Conservation (phyloP, 768 basidiomycete species). For the Xerocomellus dryophilus region DNA sequence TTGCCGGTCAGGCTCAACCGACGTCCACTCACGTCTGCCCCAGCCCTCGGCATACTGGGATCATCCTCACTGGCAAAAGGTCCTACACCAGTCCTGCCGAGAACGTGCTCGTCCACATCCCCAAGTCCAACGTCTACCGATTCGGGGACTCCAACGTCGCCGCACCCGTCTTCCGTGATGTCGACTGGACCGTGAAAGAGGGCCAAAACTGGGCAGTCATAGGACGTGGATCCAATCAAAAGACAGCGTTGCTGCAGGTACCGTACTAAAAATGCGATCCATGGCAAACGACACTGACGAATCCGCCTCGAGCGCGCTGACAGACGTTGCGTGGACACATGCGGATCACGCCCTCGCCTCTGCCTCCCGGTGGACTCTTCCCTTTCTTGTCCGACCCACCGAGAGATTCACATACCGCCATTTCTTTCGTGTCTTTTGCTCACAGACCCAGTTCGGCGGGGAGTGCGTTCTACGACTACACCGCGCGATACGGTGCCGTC, state of each 20-base stretch:
- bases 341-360: constrained; percentile 60
- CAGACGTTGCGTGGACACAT: constrained; percentile 73
- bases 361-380: constrained; percentile 68
- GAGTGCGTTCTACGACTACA: constrained; percentile 87
- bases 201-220: constrained; percentile 76
- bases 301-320: background rate
- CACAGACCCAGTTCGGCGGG: constrained; percentile 54
- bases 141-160: constrained; percentile 54
- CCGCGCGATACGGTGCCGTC: constrained; percentile 87
- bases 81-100: constrained; percentile 1
- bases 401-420: constrained; percentile 46
- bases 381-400: constrained; percentile 55
- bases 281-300: background rate
- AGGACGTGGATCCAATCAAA: constrained; percentile 61
- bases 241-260: constrained; percentile 65
- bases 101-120: constrained; percentile 38
- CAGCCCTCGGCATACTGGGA: background rate
- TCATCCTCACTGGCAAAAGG: background rate
- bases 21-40: background rate
- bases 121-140: constrained; percentile 50
- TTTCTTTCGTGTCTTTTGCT: constrained; percentile 65
- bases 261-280: background rate
- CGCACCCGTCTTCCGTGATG: constrained; percentile 47
- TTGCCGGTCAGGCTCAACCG: background rate
- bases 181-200: constrained; percentile 59